phyloP scores from a whole-genome alignment of 805 yeast genomes.

The Vanderwaltozyma verrucispora region DNA sequence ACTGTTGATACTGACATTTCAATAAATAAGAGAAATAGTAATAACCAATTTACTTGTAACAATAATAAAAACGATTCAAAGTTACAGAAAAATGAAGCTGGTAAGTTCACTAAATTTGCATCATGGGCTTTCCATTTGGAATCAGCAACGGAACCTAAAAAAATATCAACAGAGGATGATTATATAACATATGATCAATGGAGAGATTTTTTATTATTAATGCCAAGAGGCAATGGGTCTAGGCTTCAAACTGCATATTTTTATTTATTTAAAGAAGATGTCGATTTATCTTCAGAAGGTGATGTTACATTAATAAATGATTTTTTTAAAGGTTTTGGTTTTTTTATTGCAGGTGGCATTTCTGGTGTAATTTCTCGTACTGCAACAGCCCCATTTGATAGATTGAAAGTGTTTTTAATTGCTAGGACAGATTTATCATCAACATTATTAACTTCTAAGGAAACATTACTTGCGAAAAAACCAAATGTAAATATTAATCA shows the following conservation, averaged over 20 bases:
- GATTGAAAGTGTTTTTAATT: slow-evolving; percentile 86
- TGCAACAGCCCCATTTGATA: slow-evolving; percentile 93
- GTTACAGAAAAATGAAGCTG: not conserved
- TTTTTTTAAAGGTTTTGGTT: slow-evolving; percentile 75
- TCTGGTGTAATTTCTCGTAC: slow-evolving; percentile 95
- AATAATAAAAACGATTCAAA: too few species aligned
- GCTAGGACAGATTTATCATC: slow-evolving; percentile 80
- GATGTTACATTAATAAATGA: slow-evolving; percentile 80
- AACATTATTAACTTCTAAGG: slow-evolving; percentile 50
- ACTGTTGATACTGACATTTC: not conserved
- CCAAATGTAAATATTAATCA: slow-evolving; percentile 31
- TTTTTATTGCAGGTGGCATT: slow-evolving; percentile 87
- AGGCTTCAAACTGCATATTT: slow-evolving; percentile 71
- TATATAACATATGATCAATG: slow-evolving; percentile 77
- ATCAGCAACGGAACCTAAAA: not conserved
- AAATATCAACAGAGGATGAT: slow-evolving; percentile 35
- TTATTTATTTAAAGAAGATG: slow-evolving; percentile 52
- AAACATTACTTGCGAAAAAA: slow-evolving; percentile 34
- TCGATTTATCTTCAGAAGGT: slow-evolving; percentile 81
- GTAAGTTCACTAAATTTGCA: slow-evolving; percentile 13
- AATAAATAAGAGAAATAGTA: too few species aligned
- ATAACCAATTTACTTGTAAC: too few species aligned
- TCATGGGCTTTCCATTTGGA: slow-evolving; percentile 24
- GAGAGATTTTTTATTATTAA: slow-evolving; percentile 67
- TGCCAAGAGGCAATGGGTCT: slow-evolving; percentile 74